Percentiles rank a stretch among this genome's conserved stretches.
These are phyloP conservation scores for Umbellularia californica DNA, from an alignment of 164 flowering plant genomes.

Conservation along the genomic window DNA sequence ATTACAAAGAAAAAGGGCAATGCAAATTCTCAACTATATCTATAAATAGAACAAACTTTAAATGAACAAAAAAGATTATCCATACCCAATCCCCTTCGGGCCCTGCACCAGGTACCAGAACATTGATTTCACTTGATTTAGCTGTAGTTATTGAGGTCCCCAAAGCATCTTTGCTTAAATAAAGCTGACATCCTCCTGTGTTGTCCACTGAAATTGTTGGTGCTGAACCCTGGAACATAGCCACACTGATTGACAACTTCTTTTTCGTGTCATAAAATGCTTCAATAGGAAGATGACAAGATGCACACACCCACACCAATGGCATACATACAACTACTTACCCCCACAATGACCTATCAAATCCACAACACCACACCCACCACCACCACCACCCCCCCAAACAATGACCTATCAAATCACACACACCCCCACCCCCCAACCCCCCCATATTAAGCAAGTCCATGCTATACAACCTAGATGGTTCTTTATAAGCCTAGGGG, in stretches of 20 bases:
- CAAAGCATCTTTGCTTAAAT: conserved; percentile 78
- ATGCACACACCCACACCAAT: no score
- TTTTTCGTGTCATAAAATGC: neutral
- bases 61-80: neutral
- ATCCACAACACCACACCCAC: no score
- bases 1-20: neutral
- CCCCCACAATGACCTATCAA: no score
- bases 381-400: no score
- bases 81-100: conserved; percentile 87
- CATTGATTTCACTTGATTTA: conserved; percentile 94
- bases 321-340: no score
- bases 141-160: conserved; percentile 87
- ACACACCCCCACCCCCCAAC: no score
- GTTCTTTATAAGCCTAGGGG: no score
- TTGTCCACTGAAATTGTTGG: conserved; percentile 96
- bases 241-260: neutral
- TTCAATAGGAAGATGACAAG: neutral
- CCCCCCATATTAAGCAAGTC: no score
- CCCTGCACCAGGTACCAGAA: conserved; percentile 69
- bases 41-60: neutral
- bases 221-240: conserved; percentile 70
- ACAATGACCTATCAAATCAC: no score
- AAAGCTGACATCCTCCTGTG: conserved; percentile 84
- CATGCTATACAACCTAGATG: no score
- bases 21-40: neutral